Evolutionary conservation across 2,329 filamentous ascomycete species (phyloP), one percentile per base, ranked within the genome.

Genomic region (Venturia aucupariae): DNA sequence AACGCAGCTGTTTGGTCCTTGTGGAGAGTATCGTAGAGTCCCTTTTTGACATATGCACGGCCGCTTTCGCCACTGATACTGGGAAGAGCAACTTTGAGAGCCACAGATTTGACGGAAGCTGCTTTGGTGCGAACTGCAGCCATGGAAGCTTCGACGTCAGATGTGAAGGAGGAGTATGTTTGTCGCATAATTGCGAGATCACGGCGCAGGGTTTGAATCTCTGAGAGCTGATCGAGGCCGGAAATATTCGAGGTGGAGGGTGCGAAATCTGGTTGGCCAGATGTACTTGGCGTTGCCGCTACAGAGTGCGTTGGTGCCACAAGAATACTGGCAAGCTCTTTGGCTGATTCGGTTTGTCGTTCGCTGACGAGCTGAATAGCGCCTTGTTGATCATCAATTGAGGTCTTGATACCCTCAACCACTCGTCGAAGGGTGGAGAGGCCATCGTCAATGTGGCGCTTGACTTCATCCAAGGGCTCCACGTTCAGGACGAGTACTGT

Each of bases 401-500:
- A 88, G 63, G 89, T 88, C 74, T 89, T 90, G 65, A 99, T 86
- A 65, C 90, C 87, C 70, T 95, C 89, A n/a, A 99, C 86, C 38
- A 96, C 83, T 65, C 86, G 85, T 68, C 88, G 90, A 61, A 99
- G 80, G 7, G 88, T 86, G 11, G 88, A 87, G 61, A 99, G 81
- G 51, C 92, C 91, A 68, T 99, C 93, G 68, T 99, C 94, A 68
- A 99, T 92, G 72, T 97, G 94, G 60, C 87, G 87, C 77, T 97
- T 97, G 44, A 99, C 92, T 75, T 99, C 94, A 73, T 99, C 94
- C 4, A 99, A 82, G 19, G 88, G 85, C 72, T 99, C 94, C 0
- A 97, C 84, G 70, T 99, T 99, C 51, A 99, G 80, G 0, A 94
- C 95, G n/a, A 99, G 81, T 0, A 99, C 94, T 1, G 92, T 92